Evolutionary conservation across 192 early-diverging fungal genomes (phyloP), one percentile per base, ranked within the genome.

Genomic region (Thamnidium elegans): DNA sequence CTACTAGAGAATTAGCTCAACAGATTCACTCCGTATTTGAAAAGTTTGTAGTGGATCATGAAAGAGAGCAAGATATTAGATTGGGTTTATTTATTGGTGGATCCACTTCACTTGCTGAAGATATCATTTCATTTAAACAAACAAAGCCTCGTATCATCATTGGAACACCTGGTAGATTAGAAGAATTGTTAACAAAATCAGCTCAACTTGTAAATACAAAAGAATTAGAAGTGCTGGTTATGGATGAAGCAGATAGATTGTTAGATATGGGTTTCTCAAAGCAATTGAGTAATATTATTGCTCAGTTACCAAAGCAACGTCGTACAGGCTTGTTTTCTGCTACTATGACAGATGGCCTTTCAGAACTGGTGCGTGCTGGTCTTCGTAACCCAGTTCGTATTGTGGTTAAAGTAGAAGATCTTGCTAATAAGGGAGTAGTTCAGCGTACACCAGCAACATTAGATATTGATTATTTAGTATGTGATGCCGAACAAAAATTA

Each of bases 251-350:
- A 0, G 96, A 97, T 78, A 76, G 93, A 19, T 72, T 97, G 54
- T 81, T 98, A 63, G 94, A 96, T 65, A 88, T 99, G 92, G 97
- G 96, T 42, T 99, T 98, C 59, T 81, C 91, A 47, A 80, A 86
- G 44, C 80, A 86, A 60, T 70, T 99, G 20, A 90, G 81, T 17
- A 80, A 81, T 17, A 96, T 99, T 58, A 82, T 98, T 36, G 71
- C 81, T 0, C 68, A 82, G 4, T 74, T 99, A 21, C 97, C 97
- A 1, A 94, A 94, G 66, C 95, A 98, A 69, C 89, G 97, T 4
- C 84, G 95, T 36, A 99, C 97, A 0, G 94, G 95, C 6, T 79
- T 99, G 42, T 99, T 97, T 56, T 96, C 94, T 1, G 97, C 97
- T 0, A 99, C 97, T 4, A 94, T 99, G 92, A 91, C 87, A 42